Evolutionary conservation across 495 filamentous ascomycete genomes (phyloP), one percentile per base, ranked within the genome.

Genomic region (Cercophora scortea): DNA sequence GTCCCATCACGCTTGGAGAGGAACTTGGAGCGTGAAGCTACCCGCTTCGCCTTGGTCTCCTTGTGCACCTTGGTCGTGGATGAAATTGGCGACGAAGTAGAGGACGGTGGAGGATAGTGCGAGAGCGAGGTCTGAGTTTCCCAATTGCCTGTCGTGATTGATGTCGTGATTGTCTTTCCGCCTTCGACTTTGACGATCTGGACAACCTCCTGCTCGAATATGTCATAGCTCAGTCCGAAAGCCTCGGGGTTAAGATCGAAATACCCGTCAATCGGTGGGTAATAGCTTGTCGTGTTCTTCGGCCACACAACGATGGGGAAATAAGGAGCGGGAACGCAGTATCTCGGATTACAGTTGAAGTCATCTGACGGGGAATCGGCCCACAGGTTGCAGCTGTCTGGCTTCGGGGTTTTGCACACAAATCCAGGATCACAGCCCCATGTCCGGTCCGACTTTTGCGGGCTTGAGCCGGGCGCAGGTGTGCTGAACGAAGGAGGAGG

Each of bases 391-490:
- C 83, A 86, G 32, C 63, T 61, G 6, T 40, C 61, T 0, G 72
- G 68, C 55, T 72, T 75, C 1, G 77, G 69, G 53, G 65, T 63
- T 40, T 64, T 65, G 64, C 86, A 89, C 17, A 88, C 65, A 12
- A 54, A 80, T 1, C 85, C 85, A 9, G 86, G 81, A 8, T 64
- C 48, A 54, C 86, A 89, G 34, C 85, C 85, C 74, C 74, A 84
- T 1, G 74, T 76, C 35, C 59, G 63, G 40, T 79, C 65, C 5
- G 66, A 4, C 42, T 9, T 13, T 17, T 9, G 42, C 9, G 17
- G 42, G 42, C 13, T 44, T 44, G 17, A 17, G 13, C 8, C 13
- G 42, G 17, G 10, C 42, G 33, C 8, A 34, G 19, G 34, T 42
- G 47, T 52, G 32, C 25, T 60, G 32, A 16, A 60, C 62, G 25